Conservation (phyloP, 768 basidiomycete genomes). For the Filobasidium floriforme region DNA sequence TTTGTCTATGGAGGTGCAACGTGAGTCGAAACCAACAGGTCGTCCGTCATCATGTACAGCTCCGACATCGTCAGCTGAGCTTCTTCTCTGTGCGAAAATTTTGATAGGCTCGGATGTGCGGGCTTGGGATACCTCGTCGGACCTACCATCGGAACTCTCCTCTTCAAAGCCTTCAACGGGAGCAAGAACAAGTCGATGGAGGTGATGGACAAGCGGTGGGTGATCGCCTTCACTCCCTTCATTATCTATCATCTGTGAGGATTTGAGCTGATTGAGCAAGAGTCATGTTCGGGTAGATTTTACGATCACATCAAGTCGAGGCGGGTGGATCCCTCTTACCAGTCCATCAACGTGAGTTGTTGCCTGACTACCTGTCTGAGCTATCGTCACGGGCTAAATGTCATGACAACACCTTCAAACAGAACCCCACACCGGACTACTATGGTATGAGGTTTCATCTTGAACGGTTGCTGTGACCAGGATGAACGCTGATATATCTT, state of each 20-base stretch:
- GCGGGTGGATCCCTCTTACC: slow-evolving; percentile 44
- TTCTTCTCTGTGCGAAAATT: not conserved
- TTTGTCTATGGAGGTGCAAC: slow-evolving; percentile 42
- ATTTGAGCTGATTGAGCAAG: not conserved
- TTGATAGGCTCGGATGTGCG: not conserved
- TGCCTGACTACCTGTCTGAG: not conserved
- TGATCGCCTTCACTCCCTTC: not conserved
- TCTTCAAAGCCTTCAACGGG: slow-evolving; percentile 36
- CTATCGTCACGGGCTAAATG: not conserved
- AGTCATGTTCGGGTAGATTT: slow-evolving; percentile 22
- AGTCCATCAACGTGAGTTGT: slow-evolving; percentile 37
- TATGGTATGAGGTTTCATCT: slow-evolving; percentile 29
- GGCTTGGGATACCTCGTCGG: slow-evolving; percentile 41
- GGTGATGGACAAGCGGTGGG: slow-evolving; percentile 24
- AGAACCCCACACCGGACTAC: slow-evolving; percentile 44
- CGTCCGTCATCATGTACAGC: too few species aligned
- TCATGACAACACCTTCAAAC: not conserved
- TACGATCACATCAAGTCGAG: slow-evolving; percentile 39
- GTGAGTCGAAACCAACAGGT: slow-evolving; percentile 27
- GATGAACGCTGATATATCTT: not conserved
- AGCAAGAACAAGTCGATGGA: slow-evolving; percentile 19
- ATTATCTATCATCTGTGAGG: too few species aligned
- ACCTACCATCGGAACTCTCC: slow-evolving; percentile 40
- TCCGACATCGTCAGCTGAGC: too few species aligned
- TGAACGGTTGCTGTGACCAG: not conserved